phyloP scores from a whole-genome alignment of 108 stramenopile genomes.

The Pseudonitzschia pungens region DNA sequence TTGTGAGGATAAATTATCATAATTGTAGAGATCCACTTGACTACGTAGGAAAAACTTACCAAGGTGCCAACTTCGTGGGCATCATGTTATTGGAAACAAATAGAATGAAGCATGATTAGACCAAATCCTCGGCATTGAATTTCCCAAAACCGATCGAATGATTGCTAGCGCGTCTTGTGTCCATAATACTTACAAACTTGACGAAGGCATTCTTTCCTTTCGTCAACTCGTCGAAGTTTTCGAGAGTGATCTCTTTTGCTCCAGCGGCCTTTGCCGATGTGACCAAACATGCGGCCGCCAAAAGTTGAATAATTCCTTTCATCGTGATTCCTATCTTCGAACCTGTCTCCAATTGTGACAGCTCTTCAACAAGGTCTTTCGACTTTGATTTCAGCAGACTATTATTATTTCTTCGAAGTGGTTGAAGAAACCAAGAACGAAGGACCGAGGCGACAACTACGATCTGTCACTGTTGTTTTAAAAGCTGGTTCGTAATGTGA shows the following conservation, averaged over 20 bases:
- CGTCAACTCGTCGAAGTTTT: slow-evolving; percentile 29
- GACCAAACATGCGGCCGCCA: slow-evolving; percentile 10
- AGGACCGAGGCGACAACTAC: too few species aligned
- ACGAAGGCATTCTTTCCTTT: slow-evolving; percentile 49
- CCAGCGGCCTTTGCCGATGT: slow-evolving; percentile 24
- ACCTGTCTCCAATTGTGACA: background rate
- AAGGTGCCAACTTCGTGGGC: slow-evolving; percentile 34
- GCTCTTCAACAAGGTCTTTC: background rate
- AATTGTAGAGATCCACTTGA: background rate
- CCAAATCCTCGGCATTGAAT: background rate
- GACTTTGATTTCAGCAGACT: too few species aligned
- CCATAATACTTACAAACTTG: slow-evolving; percentile 31
- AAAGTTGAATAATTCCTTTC: background rate
- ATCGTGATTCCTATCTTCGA: background rate
- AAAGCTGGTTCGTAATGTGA: too few species aligned
- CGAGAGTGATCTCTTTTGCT: slow-evolving; percentile 28
- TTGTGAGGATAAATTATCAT: background rate
- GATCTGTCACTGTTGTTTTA: too few species aligned
- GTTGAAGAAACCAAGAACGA: too few species aligned
- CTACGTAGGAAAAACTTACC: slow-evolving; percentile 30
- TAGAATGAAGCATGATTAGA: background rate
- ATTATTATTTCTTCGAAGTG: too few species aligned
- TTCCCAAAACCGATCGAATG: background rate
- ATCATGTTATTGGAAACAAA: background rate
- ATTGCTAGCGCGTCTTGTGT: background rate